Percentiles rank a stretch among this genome's conserved stretches.
Conservation (phyloP, 192 early-diverging fungal genomes). For the Radiomyces spectabilis region DNA sequence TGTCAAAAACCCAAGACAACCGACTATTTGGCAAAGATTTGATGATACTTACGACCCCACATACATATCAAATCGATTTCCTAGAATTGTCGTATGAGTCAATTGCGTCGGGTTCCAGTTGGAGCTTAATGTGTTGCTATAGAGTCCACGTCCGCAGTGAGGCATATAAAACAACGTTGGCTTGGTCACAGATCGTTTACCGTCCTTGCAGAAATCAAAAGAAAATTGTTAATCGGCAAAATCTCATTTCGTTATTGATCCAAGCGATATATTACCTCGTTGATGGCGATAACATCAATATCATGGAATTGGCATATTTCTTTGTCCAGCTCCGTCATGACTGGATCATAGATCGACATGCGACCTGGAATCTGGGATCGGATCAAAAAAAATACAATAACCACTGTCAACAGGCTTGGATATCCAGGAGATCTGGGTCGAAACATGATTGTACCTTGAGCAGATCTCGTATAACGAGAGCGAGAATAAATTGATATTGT, state of each 20-base stretch:
- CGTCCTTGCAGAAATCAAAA: too few species aligned
- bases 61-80: slow-evolving; percentile 27
- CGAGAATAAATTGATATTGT: slow-evolving; percentile 28
- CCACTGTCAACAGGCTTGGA: too few species aligned
- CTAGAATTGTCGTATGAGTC: slow-evolving; percentile 10
- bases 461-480: slow-evolving; percentile 9
- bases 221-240: not conserved
- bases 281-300: slow-evolving; percentile 16
- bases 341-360: slow-evolving; percentile 29
- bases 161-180: slow-evolving; percentile 33
- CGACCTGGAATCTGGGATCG: slow-evolving; percentile 20
- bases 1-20: too few species aligned
- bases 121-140: slow-evolving; percentile 22
- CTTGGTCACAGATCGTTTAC: slow-evolving; percentile 8
- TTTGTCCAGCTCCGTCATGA: slow-evolving; percentile 26
- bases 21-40: too few species aligned
- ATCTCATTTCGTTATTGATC: not conserved
- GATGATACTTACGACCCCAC: slow-evolving; percentile 16
- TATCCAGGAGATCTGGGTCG: too few species aligned
- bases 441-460: slow-evolving; percentile 17
- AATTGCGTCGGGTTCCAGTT: slow-evolving; percentile 21
- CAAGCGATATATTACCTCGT: slow-evolving; percentile 23
- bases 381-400: too few species aligned
- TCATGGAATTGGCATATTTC: slow-evolving; percentile 12
- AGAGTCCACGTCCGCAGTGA: slow-evolving; percentile 21